phyloP scores from a whole-genome alignment of 257 asterid species.

The Solanum tarijense region DNA sequence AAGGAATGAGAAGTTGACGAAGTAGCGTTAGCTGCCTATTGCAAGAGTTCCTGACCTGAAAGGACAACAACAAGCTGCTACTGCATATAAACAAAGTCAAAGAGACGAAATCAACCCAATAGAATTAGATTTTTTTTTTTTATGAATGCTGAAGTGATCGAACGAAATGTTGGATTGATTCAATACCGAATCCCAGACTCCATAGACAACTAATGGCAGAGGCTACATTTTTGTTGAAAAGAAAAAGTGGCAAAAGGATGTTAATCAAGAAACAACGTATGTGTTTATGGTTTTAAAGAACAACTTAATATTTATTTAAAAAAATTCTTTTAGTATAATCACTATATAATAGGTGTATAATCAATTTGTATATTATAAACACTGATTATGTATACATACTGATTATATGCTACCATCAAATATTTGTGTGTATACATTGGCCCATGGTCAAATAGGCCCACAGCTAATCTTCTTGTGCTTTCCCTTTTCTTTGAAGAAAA shows the following conservation, averaged over 20 bases:
- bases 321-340: not conserved
- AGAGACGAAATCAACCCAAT: not conserved
- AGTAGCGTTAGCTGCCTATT: no score
- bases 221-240: no score
- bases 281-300: not conserved
- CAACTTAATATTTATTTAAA: not conserved
- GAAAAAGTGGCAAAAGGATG: not conserved
- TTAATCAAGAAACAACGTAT: not conserved
- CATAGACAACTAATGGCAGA: not conserved
- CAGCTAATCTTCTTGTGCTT: not conserved
- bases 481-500: not conserved
- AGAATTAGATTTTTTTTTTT: no score
- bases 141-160: not conserved
- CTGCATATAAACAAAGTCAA: no score
- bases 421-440: not conserved
- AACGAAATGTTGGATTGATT: not conserved
- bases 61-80: no score
- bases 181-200: not conserved
- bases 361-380: not conserved
- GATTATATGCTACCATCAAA: not conserved
- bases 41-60: no score
- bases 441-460: not conserved
- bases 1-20: no score
- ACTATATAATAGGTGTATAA: not conserved
- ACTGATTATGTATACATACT: not conserved